Base-by-base conservation (phyloP, 164 flowering plant species). In the Nymphaea thermarum region DNA sequence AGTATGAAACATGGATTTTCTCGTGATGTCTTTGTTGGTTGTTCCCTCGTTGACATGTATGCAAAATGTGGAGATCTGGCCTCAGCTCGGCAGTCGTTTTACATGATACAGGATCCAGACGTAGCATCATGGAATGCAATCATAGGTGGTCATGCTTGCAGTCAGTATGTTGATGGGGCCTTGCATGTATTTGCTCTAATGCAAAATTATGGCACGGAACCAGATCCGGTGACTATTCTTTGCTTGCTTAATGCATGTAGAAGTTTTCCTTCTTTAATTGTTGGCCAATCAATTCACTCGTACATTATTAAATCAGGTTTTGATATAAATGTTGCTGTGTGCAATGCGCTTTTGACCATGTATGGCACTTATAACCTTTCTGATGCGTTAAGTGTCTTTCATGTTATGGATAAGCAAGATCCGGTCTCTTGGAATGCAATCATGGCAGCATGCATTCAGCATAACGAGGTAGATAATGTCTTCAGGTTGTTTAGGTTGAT, bases 11-110 rank as follows among this genome's bases (percentile, higher is more conserved):
- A 75, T 68, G 91, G 91, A n/a, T 72, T 84, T 3, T 81, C 79
- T 25, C 65, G 71, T 72, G 76, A 85, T 64, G 65, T 55, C 63
- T 87, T 81, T 70, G 79, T 80, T 5, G 86, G 86, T 60, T 84
- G 90, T 77, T 82, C 95, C 61, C 80, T 89, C n/a, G 75, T 85
- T 69, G 84, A 84, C 77, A 79, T 89, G 91, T 89, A 89, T 80
- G 87, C 90, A 43, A 87, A 85, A 75, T 84, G 86, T 74, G 85
- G 84, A 67, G 68, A 74, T 42, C 75, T 85, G 59, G 70, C 71
- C 67, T 84, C 70, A 71, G 86, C 89, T 41, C 76, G 59, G 72
- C 70, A 17, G 3, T 83, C 71, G n/a, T 89, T 89, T 70, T 45
- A 65, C 73, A 80, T 77, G 70, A 84, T 85, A 62, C 79, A 82